Conservation (phyloP, 2,329 filamentous ascomycete genomes). For the Paecilomyces dactylethromorphus region DNA sequence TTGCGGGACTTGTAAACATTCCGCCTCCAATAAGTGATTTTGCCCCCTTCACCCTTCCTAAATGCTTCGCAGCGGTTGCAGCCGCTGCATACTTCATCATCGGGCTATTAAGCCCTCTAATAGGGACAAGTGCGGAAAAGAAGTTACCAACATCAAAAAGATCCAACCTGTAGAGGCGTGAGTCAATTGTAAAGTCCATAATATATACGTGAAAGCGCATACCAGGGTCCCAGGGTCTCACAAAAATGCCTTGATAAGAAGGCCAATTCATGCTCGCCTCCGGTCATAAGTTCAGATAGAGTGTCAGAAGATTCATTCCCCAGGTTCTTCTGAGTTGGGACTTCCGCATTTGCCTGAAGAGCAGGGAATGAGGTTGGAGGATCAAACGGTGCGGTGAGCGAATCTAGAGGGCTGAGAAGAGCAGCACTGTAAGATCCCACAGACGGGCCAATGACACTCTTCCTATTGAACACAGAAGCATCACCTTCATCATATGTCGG, state of each 20-base stretch:
- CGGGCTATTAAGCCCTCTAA: slow-evolving; percentile 27
- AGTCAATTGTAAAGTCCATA: slow-evolving; percentile 2
- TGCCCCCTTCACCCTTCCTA: slow-evolving; percentile 25
- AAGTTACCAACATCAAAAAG: slow-evolving; percentile 34
- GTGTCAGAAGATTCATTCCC: slow-evolving; percentile 26
- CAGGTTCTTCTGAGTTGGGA: slow-evolving; percentile 12
- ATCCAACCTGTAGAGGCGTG: slow-evolving; percentile 23
- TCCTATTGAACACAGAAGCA: background rate
- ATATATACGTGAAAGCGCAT: slow-evolving; percentile 1
- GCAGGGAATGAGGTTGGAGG: background rate
- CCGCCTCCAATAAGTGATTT: slow-evolving; percentile 13
- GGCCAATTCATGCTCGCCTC: slow-evolving; percentile 31
- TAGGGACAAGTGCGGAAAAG: slow-evolving; percentile 30
- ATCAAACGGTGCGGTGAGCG: background rate
- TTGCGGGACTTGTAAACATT: slow-evolving; percentile 34
- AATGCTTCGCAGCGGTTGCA: slow-evolving; percentile 34
- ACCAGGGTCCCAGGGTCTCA: slow-evolving; percentile 30
- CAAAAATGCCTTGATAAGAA: slow-evolving; percentile 32
- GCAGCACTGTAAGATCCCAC: background rate
- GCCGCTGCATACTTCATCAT: slow-evolving; percentile 31
- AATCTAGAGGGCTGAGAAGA: background rate
- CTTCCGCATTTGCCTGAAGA: slow-evolving; percentile 1
- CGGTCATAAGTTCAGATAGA: slow-evolving; percentile 30
- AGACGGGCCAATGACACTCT: background rate
- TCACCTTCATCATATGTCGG: background rate